phyloP scores from a whole-genome alignment of 1,284 basidiomycete species.

The Fomitopsis betulina region DNA sequence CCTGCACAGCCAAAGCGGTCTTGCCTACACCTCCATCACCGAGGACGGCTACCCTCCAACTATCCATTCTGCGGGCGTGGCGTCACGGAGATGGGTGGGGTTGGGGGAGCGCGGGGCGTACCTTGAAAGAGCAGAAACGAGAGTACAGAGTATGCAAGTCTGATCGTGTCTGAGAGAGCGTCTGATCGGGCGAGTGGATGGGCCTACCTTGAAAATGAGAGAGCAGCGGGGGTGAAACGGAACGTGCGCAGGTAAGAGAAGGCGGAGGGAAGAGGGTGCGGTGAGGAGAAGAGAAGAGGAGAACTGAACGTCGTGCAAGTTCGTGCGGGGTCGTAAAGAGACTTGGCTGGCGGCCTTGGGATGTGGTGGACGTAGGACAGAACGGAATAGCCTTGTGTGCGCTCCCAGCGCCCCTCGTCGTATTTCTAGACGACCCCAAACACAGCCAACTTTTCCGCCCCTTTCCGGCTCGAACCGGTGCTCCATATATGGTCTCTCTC shows the following conservation, averaged over 20 bases:
- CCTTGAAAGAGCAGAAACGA: slow-evolving; percentile 20
- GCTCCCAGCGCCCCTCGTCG: slow-evolving; percentile 17
- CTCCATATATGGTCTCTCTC: neutral
- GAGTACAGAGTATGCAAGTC: slow-evolving; percentile 21
- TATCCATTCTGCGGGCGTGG: slow-evolving; percentile 60
- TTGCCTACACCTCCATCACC: slow-evolving; percentile 98
- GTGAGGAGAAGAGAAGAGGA: slow-evolving; percentile 29
- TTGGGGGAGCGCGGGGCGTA: neutral
- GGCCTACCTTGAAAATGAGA: slow-evolving; percentile 27
- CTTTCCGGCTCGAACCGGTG: slow-evolving; percentile 12
- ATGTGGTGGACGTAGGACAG: slow-evolving; percentile 27
- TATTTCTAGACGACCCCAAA: slow-evolving; percentile 25
- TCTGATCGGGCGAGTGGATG: slow-evolving; percentile 8
- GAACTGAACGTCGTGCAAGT: slow-evolving; percentile 53
- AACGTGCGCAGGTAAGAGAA: slow-evolving; percentile 12
- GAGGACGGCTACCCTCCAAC: slow-evolving; percentile 90
- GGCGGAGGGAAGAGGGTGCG: slow-evolving; percentile 11
- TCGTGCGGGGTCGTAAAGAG: slow-evolving; percentile 70
- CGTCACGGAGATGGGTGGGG: slow-evolving; percentile 1
- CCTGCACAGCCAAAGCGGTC: slow-evolving; percentile 94
- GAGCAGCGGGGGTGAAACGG: slow-evolving; percentile 15
- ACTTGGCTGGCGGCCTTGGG: slow-evolving; percentile 25
- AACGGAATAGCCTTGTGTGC: slow-evolving; percentile 22
- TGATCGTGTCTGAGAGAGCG: slow-evolving; percentile 8
- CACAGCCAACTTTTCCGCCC: slow-evolving; percentile 17